Evolutionary conservation across 257 asterid genomes (phyloP).

Genomic region (Penstemon eatonii): DNA sequence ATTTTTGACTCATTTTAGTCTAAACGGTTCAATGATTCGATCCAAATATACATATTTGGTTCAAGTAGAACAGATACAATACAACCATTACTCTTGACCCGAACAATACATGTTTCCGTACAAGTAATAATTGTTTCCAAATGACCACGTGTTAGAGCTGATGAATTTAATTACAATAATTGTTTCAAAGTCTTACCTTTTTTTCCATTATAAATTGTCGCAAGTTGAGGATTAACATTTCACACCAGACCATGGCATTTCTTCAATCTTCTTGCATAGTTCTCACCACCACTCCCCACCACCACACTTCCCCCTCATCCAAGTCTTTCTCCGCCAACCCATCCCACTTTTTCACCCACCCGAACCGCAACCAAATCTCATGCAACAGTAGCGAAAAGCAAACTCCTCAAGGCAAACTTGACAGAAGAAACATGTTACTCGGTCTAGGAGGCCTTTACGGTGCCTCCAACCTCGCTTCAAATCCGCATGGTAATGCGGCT

Average conservation of each 20-base stretch:
- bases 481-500: constrained; percentile 20
- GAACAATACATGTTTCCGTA: too few species aligned
- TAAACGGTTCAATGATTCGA: too few species aligned
- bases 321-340: constrained; percentile 36
- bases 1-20: too few species aligned
- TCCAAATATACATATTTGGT: too few species aligned
- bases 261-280: constrained; percentile 26
- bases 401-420: constrained; percentile 14
- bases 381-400: constrained; percentile 27
- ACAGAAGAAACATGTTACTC: constrained; percentile 45
- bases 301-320: constrained; percentile 13
- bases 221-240: not conserved
- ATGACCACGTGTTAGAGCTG: not conserved
- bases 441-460: constrained; percentile 42
- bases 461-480: constrained; percentile 31
- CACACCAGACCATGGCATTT: constrained; percentile 31
- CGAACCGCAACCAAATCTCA: constrained; percentile 30
- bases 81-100: too few species aligned
- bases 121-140: too few species aligned
- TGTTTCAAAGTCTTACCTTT: not conserved
- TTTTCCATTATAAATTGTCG: not conserved
- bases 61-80: too few species aligned
- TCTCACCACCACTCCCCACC: constrained; percentile 16
- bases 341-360: constrained; percentile 18
- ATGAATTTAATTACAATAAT: too few species aligned